Conservation (phyloP, 2,329 filamentous ascomycete genomes). For the Raffaelea deltoideospora region DNA sequence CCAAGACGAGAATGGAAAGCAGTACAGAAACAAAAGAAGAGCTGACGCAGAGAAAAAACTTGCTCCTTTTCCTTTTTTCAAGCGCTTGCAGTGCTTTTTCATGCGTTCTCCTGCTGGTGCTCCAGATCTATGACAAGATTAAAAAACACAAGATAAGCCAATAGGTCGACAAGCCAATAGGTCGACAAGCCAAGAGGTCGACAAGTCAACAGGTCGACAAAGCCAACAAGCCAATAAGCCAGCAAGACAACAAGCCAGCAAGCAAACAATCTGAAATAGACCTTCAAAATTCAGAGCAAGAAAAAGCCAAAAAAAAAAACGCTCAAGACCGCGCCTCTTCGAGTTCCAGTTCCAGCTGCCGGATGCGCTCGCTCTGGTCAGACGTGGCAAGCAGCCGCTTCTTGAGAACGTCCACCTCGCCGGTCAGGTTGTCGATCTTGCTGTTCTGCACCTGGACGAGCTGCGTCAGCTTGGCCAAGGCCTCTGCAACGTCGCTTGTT, state of each 20-base stretch:
- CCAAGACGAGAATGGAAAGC: too few species aligned
- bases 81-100: not conserved
- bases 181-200: too few species aligned
- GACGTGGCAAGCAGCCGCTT: conserved; percentile 50
- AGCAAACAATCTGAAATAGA: too few species aligned
- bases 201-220: too few species aligned
- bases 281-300: too few species aligned
- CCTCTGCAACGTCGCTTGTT: conserved; percentile 1
- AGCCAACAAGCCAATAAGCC: too few species aligned
- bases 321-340: conserved; percentile 44
- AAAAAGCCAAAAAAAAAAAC: too few species aligned
- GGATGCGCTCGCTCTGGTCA: conserved; percentile 53
- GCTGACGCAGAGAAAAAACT: not conserved
- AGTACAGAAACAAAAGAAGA: not conserved
- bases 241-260: too few species aligned
- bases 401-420: conserved; percentile 70
- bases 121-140: too few species aligned
- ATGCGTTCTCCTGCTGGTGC: too few species aligned
- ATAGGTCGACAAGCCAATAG: too few species aligned
- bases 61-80: not conserved
- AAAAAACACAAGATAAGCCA: too few species aligned
- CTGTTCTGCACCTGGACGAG: conserved; percentile 63
- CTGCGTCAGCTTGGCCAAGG: conserved; percentile 58
- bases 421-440: conserved; percentile 54
- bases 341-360: conserved; percentile 52